A percentile compares a stretch with the other conserved stretches of the same genome.
Conservation (phyloP, 768 basidiomycete species). For the Coprinopsis sp. region DNA sequence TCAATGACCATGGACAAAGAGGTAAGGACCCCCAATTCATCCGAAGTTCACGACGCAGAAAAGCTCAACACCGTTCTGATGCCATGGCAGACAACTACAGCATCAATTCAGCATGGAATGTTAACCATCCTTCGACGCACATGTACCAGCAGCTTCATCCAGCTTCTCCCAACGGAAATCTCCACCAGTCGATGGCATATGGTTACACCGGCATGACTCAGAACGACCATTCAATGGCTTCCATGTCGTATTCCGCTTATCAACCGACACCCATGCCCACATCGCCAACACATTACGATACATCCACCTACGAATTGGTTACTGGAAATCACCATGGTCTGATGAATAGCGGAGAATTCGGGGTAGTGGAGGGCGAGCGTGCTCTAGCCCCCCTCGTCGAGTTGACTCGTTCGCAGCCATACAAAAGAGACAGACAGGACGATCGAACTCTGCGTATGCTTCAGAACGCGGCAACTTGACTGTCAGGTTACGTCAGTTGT, state of each 20-base stretch:
- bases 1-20: slow-evolving; percentile 5
- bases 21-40: slow-evolving; percentile 2
- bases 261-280: slow-evolving; percentile 2
- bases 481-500: neutral
- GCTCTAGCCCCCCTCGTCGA: slow-evolving; percentile 57
- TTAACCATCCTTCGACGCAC: neutral
- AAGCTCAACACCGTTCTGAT: no score
- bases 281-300: neutral
- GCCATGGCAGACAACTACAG: neutral
- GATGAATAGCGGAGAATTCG: slow-evolving; percentile 14
- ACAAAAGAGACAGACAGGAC: slow-evolving; percentile 56
- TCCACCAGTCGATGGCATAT: slow-evolving; percentile 1
- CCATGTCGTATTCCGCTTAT: neutral
- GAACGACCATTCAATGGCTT: no score
- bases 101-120: neutral
- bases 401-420: slow-evolving; percentile 50
- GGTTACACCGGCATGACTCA: neutral
- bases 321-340: slow-evolving; percentile 5
- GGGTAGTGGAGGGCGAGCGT: slow-evolving; percentile 11
- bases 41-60: neutral
- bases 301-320: neutral
- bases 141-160: neutral
- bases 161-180: slow-evolving; percentile 1
- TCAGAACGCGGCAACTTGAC: slow-evolving; percentile 5
- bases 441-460: slow-evolving; percentile 56